phyloP scores from a whole-genome alignment of 169 alveolate genomes.

The Plasmodium adleri region DNA sequence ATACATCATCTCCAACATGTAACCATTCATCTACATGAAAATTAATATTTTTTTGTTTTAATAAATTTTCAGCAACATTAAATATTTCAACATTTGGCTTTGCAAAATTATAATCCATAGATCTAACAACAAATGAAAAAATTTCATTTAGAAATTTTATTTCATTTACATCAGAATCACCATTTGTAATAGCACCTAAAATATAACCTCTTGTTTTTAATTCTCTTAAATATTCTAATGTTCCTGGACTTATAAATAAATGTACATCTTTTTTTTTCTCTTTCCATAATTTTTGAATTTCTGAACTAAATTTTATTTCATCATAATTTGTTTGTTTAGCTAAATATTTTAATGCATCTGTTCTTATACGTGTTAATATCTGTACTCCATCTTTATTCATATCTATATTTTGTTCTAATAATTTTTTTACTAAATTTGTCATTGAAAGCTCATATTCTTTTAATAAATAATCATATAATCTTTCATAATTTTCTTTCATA shows the following conservation, averaged over 20 bases:
- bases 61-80: conserved; percentile 53
- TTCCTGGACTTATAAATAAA: conserved; percentile 67
- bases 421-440: conserved; percentile 29
- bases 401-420: conserved; percentile 24
- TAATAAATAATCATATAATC: conserved; percentile 42
- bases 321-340: conserved; percentile 57
- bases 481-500: conserved; percentile 45
- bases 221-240: conserved; percentile 60
- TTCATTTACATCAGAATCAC: conserved; percentile 66
- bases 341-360: conserved; percentile 52
- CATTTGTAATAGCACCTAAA: conserved; percentile 74
- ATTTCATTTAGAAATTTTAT: conserved; percentile 68
- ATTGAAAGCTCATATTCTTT: conserved; percentile 39
- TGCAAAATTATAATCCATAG: conserved; percentile 64
- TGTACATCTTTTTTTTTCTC: conserved; percentile 64
- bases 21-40: conserved; percentile 41
- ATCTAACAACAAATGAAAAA: conserved; percentile 52
- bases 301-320: conserved; percentile 46
- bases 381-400: conserved; percentile 24
- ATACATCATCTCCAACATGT: conserved; percentile 73
- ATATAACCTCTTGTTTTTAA: conserved; percentile 50
- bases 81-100: conserved; percentile 64
- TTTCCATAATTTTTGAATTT: conserved; percentile 48
- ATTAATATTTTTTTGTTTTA: conserved; percentile 22
- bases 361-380: conserved; percentile 36